Evolutionary conservation across 805 yeast genomes (phyloP).

Genomic region (Diddensiella transvaalensis): DNA sequence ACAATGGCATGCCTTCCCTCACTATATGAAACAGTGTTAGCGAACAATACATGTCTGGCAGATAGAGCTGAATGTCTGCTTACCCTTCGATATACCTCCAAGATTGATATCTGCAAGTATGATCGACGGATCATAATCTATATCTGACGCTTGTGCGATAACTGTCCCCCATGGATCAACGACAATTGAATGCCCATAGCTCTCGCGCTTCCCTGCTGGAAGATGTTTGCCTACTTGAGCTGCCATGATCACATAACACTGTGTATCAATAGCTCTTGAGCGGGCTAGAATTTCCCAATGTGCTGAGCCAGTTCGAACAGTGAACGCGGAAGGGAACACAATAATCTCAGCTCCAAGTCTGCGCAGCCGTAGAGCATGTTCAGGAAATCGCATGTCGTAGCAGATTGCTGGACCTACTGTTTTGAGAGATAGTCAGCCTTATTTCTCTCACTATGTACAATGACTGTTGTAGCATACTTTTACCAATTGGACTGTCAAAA

Average conservation of each 20-base stretch:
- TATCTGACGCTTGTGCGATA: conserved; percentile 54
- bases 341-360: conserved; percentile 69
- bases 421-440: too few relatives aligned
- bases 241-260: conserved; percentile 81
- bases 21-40: conserved; percentile 28
- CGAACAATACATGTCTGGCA: too few relatives aligned
- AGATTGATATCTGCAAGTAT: conserved; percentile 67
- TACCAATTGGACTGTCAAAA: conserved; percentile 56
- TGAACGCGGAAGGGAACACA: conserved; percentile 89
- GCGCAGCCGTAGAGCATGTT: conserved; percentile 62
- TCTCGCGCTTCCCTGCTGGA: conserved; percentile 51
- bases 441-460: too few relatives aligned
- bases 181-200: conserved; percentile 83
- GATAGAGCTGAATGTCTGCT: background rate
- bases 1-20: conserved; percentile 71
- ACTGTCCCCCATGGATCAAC: conserved; percentile 92
- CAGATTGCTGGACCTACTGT: conserved; percentile 41
- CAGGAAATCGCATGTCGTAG: conserved; percentile 87
- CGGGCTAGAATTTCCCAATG: conserved; percentile 83
- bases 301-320: conserved; percentile 83
- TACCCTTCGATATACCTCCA: conserved; percentile 40
- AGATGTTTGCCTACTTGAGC: conserved; percentile 78
- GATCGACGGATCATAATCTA: conserved; percentile 41
- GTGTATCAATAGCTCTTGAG: conserved; percentile 86
- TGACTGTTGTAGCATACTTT: conserved; percentile 25